phyloP scores from a whole-genome alignment of 306 rosid species.

The Castanea sativa region DNA sequence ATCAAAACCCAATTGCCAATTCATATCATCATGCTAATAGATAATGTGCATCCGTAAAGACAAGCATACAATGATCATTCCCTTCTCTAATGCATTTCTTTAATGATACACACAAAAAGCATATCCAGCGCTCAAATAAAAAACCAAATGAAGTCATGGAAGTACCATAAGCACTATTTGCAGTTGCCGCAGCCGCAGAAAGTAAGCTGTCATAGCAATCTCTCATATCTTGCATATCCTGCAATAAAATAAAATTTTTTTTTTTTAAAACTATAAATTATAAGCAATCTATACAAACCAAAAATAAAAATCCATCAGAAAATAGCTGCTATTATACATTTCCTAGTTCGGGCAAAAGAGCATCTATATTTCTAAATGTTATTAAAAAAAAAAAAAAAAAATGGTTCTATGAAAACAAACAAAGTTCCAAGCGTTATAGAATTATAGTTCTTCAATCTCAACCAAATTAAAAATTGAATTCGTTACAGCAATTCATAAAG shows the following conservation, averaged over 20 bases:
- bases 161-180: slow-evolving; percentile 91
- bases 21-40: neutral
- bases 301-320: neutral
- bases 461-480: neutral
- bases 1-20: neutral
- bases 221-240: slow-evolving; percentile 90
- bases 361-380: too few species aligned
- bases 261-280: neutral
- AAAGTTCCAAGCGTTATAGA: neutral
- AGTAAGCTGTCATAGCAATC: slow-evolving; percentile 92
- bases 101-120: neutral
- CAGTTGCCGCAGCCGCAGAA: slow-evolving; percentile 93
- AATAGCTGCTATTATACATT: neutral
- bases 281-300: neutral
- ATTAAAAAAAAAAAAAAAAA: too few species aligned
- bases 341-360: neutral
- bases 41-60: slow-evolving; percentile 2
- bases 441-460: neutral
- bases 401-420: neutral
- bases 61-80: neutral
- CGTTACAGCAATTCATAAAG: slow-evolving; percentile 5
- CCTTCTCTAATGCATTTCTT: neutral
- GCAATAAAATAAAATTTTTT: slow-evolving; percentile 22
- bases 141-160: neutral
- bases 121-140: neutral